phyloP scores from a whole-genome alignment of 2,329 filamentous ascomycete species.

The Chrysoporthe austroafricana region DNA sequence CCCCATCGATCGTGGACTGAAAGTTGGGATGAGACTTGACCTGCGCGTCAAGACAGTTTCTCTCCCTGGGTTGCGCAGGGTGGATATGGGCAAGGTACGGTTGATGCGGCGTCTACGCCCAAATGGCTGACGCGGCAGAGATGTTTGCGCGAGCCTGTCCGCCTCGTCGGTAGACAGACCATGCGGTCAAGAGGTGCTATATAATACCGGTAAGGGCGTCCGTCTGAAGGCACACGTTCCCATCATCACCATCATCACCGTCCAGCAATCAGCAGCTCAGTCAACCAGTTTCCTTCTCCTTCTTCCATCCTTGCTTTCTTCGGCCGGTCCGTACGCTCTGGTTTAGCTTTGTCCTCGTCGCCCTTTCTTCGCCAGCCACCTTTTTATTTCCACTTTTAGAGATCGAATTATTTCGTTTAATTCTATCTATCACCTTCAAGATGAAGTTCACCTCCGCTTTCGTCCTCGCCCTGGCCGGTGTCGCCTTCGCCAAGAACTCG shows the following conservation, averaged over 20 bases:
- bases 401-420: neutral
- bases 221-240: neutral
- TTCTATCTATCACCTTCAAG: constrained; percentile 16
- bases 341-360: constrained; percentile 21
- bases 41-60: constrained; percentile 24
- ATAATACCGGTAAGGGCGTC: constrained; percentile 13
- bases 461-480: constrained; percentile 31
- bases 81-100: neutral
- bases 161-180: neutral
- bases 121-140: constrained; percentile 21
- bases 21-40: constrained; percentile 25
- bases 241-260: constrained; percentile 13
- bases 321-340: constrained; percentile 29
- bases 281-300: constrained; percentile 11
- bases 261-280: constrained; percentile 4
- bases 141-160: neutral
- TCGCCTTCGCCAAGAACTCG: constrained; percentile 36
- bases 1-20: constrained; percentile 5
- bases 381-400: neutral
- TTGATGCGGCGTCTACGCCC: constrained; percentile 5
- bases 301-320: constrained; percentile 19
- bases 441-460: constrained; percentile 33
- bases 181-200: neutral
- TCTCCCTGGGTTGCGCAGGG: constrained; percentile 10
- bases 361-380: constrained; percentile 2